Percentiles rank a stretch among this genome's conserved stretches.
phyloP scores from a whole-genome alignment of 495 filamentous ascomycete species.

The Penicillium canescens region DNA sequence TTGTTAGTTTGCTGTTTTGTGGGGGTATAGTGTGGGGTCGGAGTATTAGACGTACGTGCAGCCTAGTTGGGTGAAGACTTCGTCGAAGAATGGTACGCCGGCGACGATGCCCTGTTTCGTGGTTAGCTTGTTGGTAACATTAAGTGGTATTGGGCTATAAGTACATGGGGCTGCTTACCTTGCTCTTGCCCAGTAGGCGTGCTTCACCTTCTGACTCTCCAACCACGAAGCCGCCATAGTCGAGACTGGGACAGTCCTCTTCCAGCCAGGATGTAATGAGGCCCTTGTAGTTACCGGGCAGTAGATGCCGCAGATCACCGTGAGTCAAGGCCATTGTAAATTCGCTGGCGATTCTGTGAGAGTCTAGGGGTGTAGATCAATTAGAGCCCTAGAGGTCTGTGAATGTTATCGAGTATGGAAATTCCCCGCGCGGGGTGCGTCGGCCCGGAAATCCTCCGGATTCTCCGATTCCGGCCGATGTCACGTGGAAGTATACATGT shows the following conservation, averaged over 20 bases:
- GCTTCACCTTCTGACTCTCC: constrained; percentile 77
- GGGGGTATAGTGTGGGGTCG: not conserved
- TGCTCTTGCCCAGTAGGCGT: constrained; percentile 82
- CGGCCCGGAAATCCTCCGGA: not conserved
- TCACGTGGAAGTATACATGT: not conserved
- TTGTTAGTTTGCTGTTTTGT: not conserved
- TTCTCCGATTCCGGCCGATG: not conserved
- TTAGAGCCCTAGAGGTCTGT: constrained; percentile 2
- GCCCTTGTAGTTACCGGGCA: constrained; percentile 81
- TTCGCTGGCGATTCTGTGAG: not conserved
- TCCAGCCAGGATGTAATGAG: constrained; percentile 82
- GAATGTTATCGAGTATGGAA: no score
- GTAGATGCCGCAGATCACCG: constrained; percentile 76
- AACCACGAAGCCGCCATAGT: constrained; percentile 97
- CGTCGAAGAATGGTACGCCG: constrained; percentile 92
- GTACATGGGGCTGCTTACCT: constrained; percentile 36
- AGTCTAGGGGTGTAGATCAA: constrained; percentile 4
- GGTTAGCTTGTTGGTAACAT: not conserved
- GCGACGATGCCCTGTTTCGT: constrained; percentile 71
- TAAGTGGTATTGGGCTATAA: not conserved
- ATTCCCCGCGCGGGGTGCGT: constrained; percentile 23
- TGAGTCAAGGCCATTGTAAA: constrained; percentile 59
- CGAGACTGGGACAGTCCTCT: constrained; percentile 93
- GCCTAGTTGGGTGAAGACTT: constrained; percentile 85
- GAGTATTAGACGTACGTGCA: constrained; percentile 59